Evolutionary conservation across 1,284 basidiomycete species (phyloP).

Genomic region (Somion occarium): DNA sequence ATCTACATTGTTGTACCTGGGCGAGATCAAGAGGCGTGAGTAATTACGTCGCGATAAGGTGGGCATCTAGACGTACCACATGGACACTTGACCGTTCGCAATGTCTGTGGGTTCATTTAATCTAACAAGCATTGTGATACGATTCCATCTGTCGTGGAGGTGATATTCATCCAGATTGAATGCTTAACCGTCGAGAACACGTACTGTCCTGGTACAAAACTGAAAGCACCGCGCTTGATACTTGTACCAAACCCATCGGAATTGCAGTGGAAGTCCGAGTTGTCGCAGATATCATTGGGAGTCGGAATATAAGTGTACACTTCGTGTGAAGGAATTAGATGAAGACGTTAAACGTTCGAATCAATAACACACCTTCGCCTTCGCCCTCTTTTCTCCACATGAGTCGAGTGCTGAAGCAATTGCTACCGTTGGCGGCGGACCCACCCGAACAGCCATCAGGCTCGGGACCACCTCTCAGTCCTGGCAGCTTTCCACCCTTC

Average conservation of each 20-base stretch:
- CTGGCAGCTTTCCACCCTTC: conserved; percentile 46
- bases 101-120: conserved; percentile 23
- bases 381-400: conserved; percentile 41
- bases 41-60: not conserved
- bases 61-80: conserved; percentile 20
- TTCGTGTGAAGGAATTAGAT: conserved; percentile 20
- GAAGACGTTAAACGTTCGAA: not conserved
- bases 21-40: not conserved
- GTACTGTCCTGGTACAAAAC: conserved; percentile 46
- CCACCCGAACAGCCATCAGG: conserved; percentile 38
- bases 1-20: conserved; percentile 28
- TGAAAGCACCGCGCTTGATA: conserved; percentile 34
- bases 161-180: not conserved
- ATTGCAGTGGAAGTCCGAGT: conserved; percentile 30
- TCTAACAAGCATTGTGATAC: conserved; percentile 25
- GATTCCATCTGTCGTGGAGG: conserved; percentile 23
- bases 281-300: conserved; percentile 21
- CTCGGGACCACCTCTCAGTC: conserved; percentile 37
- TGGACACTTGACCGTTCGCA: conserved; percentile 24
- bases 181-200: conserved; percentile 17
- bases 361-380: conserved; percentile 34
- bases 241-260: conserved; percentile 37
- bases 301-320: conserved; percentile 27
- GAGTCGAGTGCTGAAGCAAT: conserved; percentile 42
- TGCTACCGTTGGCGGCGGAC: conserved; percentile 31